Evolutionary conservation across 805 yeast genomes (phyloP).

Genomic region (Allodekkera sacchari): DNA sequence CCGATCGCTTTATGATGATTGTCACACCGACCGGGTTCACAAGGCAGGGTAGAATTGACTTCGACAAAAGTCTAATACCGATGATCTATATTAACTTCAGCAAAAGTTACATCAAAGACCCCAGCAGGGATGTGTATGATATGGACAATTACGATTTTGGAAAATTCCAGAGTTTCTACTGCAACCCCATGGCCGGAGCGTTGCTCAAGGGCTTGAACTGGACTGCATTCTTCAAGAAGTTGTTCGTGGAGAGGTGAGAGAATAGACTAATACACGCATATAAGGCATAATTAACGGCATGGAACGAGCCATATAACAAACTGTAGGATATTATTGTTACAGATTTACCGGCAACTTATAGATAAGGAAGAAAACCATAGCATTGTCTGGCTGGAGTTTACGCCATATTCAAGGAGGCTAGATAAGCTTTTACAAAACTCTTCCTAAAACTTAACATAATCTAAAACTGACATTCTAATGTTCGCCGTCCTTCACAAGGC

Average conservation of each 20-base stretch:
- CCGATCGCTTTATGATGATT: conserved; percentile 29
- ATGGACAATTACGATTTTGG: conserved; percentile 33
- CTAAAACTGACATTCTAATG: no score
- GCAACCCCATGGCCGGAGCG: conserved; percentile 30
- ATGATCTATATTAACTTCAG: conserved; percentile 34
- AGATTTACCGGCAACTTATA: no score
- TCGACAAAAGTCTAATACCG: conserved; percentile 39
- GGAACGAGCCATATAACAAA: no score
- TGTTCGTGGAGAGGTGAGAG: conserved; percentile 1
- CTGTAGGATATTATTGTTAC: no score
- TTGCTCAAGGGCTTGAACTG: conserved; percentile 29
- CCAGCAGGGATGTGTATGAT: conserved; percentile 20
- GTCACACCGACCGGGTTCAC: conserved; percentile 41
- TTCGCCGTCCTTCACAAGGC: no score
- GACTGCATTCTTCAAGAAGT: conserved; percentile 14
- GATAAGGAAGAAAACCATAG: no score
- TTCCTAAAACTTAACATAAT: no score
- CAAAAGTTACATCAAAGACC: conserved; percentile 20
- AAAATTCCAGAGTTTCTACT: conserved; percentile 25
- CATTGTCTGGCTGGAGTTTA: no score
- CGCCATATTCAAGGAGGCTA: no score
- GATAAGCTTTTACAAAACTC: no score
- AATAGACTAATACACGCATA: no score
- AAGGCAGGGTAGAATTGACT: conserved; percentile 34
- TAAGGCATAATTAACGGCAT: no score